Conservation (phyloP, 768 basidiomycete species). For the Xerocomellus amylosporus region DNA sequence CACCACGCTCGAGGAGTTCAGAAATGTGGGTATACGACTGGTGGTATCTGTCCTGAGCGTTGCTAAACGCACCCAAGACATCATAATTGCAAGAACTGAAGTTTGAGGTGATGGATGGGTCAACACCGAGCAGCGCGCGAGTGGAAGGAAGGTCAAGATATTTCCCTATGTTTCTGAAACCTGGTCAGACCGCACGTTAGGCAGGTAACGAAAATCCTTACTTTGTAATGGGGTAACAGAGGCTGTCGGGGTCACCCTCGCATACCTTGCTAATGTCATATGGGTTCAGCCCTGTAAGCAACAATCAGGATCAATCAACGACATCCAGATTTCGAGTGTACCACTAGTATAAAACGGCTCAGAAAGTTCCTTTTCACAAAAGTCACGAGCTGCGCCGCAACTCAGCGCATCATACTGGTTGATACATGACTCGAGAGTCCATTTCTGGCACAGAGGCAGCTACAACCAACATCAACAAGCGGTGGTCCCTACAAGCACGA, state of each 20-base stretch:
- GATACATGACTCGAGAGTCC: conserved; percentile 57
- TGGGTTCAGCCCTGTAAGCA: conserved; percentile 44
- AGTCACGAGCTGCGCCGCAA: conserved; percentile 64
- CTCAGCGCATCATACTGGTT: conserved; percentile 63
- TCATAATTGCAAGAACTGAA: conserved; percentile 40
- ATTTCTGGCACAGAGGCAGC: conserved; percentile 69
- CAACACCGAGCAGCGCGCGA: conserved; percentile 61
- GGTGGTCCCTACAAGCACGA: not conserved
- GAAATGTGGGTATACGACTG: conserved; percentile 37
- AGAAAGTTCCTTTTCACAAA: conserved; percentile 54
- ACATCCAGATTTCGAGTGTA: conserved; percentile 20
- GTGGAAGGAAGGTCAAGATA: conserved; percentile 63
- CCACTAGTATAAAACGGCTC: conserved; percentile 31
- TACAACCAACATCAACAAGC: conserved; percentile 24
- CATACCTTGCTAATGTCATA: conserved; percentile 71
- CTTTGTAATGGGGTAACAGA: conserved; percentile 51
- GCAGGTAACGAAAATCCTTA: conserved; percentile 13
- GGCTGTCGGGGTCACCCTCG: conserved; percentile 45
- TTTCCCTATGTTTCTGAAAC: conserved; percentile 47
- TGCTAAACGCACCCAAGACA: conserved; percentile 50
- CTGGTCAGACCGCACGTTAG: not conserved
- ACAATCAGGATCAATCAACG: not conserved
- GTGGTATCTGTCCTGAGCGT: conserved; percentile 42
- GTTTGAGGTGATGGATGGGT: conserved; percentile 40
- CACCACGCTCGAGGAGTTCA: conserved; percentile 67